These are phyloP conservation scores for Saksenaea vasiformis DNA, from an alignment of 371 early-diverging fungal species.

Conservation along the genomic window DNA sequence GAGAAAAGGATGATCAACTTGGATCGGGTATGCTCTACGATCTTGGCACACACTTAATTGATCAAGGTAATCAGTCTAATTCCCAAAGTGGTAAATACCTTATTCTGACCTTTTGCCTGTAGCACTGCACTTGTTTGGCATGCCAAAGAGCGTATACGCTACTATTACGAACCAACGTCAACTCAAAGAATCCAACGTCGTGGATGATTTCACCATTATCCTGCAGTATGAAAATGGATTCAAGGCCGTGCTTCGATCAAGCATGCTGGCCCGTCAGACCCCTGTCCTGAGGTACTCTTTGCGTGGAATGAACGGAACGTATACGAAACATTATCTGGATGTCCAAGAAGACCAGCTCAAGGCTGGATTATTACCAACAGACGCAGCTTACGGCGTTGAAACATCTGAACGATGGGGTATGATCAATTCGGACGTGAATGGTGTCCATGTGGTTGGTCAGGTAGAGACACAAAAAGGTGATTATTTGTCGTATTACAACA, in stretches of 20 bases:
- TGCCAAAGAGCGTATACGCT: constrained; percentile 65
- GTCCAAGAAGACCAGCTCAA: constrained; percentile 79
- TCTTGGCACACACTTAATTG: constrained; percentile 76
- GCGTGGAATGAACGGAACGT: constrained; percentile 72
- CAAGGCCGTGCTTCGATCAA: constrained; percentile 65
- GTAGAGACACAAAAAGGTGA: constrained; percentile 61
- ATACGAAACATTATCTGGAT: constrained; percentile 68
- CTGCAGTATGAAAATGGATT: constrained; percentile 61
- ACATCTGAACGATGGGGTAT: constrained; percentile 48
- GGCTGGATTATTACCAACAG: constrained; percentile 55
- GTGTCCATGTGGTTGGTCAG: constrained; percentile 57
- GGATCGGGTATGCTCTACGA: constrained; percentile 79
- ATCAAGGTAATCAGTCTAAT: constrained; percentile 55
- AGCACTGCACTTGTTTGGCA: constrained; percentile 68
- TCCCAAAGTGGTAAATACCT: neutral
- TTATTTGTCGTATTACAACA: constrained; percentile 66
- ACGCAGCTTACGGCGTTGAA: constrained; percentile 60
- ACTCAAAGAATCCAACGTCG: constrained; percentile 52
- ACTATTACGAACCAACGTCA: constrained; percentile 71
- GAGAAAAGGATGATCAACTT: constrained; percentile 63
- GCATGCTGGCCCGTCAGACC: constrained; percentile 70
- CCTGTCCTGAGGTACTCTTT: constrained; percentile 69
- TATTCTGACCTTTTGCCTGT: neutral
- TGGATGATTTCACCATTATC: constrained; percentile 67
- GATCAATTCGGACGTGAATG: constrained; percentile 55